A percentile compares a stretch with the other conserved stretches of the same genome.
Conservation (phyloP, 441 rosid species). For the Populus hybrid region DNA sequence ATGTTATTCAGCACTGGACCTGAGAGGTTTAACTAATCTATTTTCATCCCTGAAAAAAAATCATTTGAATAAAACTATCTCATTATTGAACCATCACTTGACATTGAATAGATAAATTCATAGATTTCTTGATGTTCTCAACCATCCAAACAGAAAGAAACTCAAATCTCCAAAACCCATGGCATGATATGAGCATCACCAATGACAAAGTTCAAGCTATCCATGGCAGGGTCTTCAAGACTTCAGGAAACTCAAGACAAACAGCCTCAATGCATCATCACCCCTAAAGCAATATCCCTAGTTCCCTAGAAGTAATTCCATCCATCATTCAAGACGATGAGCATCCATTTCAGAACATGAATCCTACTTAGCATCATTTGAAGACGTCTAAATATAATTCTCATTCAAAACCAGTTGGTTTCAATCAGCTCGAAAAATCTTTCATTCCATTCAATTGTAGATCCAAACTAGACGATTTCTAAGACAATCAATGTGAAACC, state of each 20-base stretch:
- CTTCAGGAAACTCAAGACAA: neutral
- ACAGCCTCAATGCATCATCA: neutral
- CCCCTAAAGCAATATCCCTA: neutral
- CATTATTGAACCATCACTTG: neutral
- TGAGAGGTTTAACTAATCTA: neutral
- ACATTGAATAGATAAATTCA: neutral
- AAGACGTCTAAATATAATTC: neutral
- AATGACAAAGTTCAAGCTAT: too few species aligned
- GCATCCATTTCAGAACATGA: neutral
- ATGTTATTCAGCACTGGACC: neutral
- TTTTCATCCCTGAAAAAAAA: neutral
- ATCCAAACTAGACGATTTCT: neutral
- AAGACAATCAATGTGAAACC: neutral
- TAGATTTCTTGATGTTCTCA: neutral
- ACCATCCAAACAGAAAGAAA: neutral
- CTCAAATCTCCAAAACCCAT: neutral
- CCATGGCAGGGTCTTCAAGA: neutral
- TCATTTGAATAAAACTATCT: neutral
- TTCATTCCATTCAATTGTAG: neutral
- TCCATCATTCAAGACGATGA: neutral
- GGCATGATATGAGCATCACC: neutral
- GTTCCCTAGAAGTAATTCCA: neutral
- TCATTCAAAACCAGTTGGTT: neutral
- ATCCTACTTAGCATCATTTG: neutral
- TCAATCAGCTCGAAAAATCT: neutral